These are phyloP conservation scores for Arthroderma sp. DNA, from an alignment of 2,329 filamentous ascomycete species.

Conservation along the genomic window DNA sequence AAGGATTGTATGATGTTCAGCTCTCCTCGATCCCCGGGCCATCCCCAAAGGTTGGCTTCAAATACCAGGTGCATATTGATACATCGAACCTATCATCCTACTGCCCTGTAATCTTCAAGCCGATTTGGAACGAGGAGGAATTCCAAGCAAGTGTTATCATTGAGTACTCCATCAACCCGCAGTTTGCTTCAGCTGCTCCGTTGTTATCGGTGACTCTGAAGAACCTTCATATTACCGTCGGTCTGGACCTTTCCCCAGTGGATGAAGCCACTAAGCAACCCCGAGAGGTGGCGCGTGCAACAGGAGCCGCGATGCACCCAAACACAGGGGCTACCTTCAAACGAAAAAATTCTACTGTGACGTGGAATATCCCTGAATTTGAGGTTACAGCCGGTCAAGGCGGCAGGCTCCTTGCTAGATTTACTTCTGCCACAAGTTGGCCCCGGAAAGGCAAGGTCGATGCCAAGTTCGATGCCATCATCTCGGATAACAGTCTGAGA, in stretches of 20 bases:
- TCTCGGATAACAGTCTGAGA: slow-evolving; percentile 45
- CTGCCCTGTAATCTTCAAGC: slow-evolving; percentile 59
- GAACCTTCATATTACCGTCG: slow-evolving; percentile 61
- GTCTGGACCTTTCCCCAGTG: slow-evolving; percentile 28
- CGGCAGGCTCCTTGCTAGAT: slow-evolving; percentile 70
- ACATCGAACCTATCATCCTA: slow-evolving; percentile 42
- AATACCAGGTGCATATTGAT: slow-evolving; percentile 74
- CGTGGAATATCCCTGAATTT: slow-evolving; percentile 36
- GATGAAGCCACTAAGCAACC: slow-evolving; percentile 34
- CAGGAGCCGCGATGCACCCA: slow-evolving; percentile 33
- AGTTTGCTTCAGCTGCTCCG: slow-evolving; percentile 37
- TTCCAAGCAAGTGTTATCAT: slow-evolving; percentile 78
- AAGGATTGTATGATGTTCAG: slow-evolving; percentile 70
- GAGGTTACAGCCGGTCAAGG: slow-evolving; percentile 41
- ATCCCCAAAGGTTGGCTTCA: slow-evolving; percentile 61
- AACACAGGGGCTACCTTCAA: slow-evolving; percentile 32
- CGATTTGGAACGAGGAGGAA: slow-evolving; percentile 70
- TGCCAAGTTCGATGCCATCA: slow-evolving; percentile 62
- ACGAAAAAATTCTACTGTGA: slow-evolving; percentile 32
- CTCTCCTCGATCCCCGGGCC: slow-evolving; percentile 58
- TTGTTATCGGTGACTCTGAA: slow-evolving; percentile 45
- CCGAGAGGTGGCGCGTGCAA: slow-evolving; percentile 28
- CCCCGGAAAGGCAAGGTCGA: slow-evolving; percentile 67
- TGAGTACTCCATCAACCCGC: slow-evolving; percentile 70
- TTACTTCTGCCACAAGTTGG: slow-evolving; percentile 58